Percentiles rank a stretch among this genome's conserved stretches.
Conservation (phyloP, 306 rosid species). For the Macrotyloma uniflorum region DNA sequence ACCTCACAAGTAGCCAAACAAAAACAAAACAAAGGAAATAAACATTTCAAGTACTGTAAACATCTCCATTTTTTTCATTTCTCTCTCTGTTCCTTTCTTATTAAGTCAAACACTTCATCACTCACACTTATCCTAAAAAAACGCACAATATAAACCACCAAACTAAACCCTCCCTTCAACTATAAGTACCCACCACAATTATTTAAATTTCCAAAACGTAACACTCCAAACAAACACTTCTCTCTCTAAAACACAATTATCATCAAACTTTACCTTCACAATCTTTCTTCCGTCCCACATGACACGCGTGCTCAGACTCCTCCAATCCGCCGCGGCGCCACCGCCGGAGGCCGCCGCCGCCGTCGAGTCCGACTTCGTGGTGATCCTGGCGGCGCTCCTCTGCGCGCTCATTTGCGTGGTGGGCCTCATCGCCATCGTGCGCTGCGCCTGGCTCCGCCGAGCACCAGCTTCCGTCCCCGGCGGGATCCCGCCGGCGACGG, state of each 20-base stretch:
- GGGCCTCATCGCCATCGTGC: slow-evolving; percentile 70
- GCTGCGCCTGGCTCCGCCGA: slow-evolving; percentile 81
- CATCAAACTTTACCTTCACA: not conserved
- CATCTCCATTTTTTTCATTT: not conserved
- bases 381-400: slow-evolving; percentile 69
- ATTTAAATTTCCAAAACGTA: not conserved
- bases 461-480: not conserved
- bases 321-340: slow-evolving; percentile 47
- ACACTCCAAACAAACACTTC: not conserved
- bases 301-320: slow-evolving; percentile 53
- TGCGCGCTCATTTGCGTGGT: slow-evolving; percentile 81
- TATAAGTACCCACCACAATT: slow-evolving; percentile 35
- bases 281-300: slow-evolving; percentile 8
- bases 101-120: not conserved
- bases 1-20: not conserved
- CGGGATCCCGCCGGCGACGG: not conserved
- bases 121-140: slow-evolving; percentile 33
- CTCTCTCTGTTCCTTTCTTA: not conserved
- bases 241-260: not conserved
- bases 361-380: slow-evolving; percentile 69
- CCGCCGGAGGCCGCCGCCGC: slow-evolving; percentile 54
- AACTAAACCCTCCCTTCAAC: slow-evolving; percentile 22
- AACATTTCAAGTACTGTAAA: not conserved
- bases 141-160: not conserved
- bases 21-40: not conserved